Conservation (phyloP, 1,139 yeast species). For the Saccharomyces hybrid region DNA sequence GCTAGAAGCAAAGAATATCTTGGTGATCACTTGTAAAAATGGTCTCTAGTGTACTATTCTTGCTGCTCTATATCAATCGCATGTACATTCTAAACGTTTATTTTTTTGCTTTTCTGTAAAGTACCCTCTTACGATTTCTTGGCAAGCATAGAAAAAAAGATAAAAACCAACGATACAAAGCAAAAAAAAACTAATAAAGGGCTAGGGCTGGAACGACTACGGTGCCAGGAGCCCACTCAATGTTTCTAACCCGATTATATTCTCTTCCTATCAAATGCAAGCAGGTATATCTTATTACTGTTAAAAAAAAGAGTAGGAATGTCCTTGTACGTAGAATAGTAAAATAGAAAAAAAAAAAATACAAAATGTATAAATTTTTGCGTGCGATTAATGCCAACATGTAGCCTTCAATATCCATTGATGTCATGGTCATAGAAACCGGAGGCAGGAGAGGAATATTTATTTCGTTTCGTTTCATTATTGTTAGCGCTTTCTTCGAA, state of each 20-base stretch:
- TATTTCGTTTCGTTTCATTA: constrained; percentile 1
- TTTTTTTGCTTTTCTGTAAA: background rate
- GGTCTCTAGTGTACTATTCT: background rate
- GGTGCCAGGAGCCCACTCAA: too few species aligned
- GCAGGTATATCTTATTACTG: too few species aligned
- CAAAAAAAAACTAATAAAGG: background rate
- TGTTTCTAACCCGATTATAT: too few species aligned
- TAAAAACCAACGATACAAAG: background rate
- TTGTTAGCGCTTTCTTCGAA: background rate
- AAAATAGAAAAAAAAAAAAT: background rate
- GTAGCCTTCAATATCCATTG: background rate
- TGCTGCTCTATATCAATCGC: background rate
- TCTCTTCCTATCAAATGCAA: too few species aligned
- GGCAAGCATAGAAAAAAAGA: background rate
- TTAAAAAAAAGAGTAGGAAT: background rate
- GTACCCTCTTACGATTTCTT: background rate
- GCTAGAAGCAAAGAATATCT: background rate
- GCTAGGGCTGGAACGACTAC: background rate
- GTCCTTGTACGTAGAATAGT: background rate
- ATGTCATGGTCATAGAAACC: background rate
- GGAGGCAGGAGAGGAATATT: background rate
- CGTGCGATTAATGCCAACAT: background rate
- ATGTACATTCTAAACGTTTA: background rate
- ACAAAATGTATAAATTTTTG: background rate
- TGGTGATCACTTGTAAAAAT: background rate